Percentiles rank a stretch among this genome's conserved stretches.
phyloP scores from a whole-genome alignment of 2,329 filamentous ascomycete species.

The Pseudogymnoascus sp. region DNA sequence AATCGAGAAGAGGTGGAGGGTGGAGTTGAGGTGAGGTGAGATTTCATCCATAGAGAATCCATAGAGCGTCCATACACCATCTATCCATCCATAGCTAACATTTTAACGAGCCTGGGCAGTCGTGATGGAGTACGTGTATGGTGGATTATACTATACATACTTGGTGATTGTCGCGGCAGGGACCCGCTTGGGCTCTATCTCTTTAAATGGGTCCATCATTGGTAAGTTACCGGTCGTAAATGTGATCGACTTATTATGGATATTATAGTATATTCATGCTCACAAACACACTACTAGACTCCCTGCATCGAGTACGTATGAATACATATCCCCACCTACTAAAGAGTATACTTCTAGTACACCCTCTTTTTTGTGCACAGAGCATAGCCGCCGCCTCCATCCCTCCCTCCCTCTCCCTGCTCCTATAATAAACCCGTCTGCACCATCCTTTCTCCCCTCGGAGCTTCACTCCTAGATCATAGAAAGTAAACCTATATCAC shows the following conservation, averaged over 20 bases:
- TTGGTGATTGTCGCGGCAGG: slow-evolving; percentile 1
- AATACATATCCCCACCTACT: background rate
- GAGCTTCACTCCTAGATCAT: background rate
- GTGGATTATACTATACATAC: no score
- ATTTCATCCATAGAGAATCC: background rate
- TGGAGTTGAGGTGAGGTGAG: background rate
- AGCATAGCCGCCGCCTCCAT: background rate
- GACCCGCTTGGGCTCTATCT: slow-evolving; percentile 4
- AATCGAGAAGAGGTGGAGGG: background rate
- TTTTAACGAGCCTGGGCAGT: background rate
- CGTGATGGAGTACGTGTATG: background rate
- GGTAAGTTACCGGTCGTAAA: background rate
- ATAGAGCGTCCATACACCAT: background rate
- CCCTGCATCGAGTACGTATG: background rate
- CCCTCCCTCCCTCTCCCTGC: background rate
- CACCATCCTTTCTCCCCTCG: background rate
- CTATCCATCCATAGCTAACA: background rate
- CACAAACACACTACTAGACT: background rate
- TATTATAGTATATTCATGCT: no score
- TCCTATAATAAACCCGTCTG: background rate
- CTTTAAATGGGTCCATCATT: background rate
- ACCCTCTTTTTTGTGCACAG: background rate
- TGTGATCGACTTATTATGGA: background rate
- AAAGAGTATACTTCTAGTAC: background rate
- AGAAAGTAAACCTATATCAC: background rate